A percentile compares a stretch with the other conserved stretches of the same genome.
Conservation (phyloP, 192 early-diverging fungal species). For the Lobulomyces angularis region DNA sequence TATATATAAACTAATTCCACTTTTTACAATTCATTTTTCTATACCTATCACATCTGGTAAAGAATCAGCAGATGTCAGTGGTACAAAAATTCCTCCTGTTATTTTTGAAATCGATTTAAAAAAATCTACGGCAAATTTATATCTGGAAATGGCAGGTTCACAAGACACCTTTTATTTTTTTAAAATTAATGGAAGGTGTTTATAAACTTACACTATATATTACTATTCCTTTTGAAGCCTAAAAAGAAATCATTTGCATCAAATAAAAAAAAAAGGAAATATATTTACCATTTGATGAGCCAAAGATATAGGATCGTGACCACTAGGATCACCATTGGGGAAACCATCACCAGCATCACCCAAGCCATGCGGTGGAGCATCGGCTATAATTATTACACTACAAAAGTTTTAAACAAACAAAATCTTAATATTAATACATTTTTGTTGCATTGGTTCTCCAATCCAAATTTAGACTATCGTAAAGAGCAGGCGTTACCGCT, state of each 20-base stretch:
- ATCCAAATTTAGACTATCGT: neutral
- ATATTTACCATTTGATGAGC: neutral
- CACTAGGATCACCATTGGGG: slow-evolving; percentile 10
- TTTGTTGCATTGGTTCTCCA: slow-evolving; percentile 8
- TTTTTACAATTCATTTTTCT: too few species aligned
- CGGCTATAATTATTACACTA: slow-evolving; percentile 9
- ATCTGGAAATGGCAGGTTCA: slow-evolving; percentile 4
- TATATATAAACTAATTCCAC: too few species aligned
- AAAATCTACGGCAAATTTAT: slow-evolving; percentile 8
- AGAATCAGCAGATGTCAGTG: slow-evolving; percentile 5
- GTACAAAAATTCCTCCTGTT: slow-evolving; percentile 8
- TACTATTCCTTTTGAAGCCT: too few species aligned
- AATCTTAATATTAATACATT: too few species aligned
- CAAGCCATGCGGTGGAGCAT: slow-evolving; percentile 12
- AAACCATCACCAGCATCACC: slow-evolving; percentile 6
- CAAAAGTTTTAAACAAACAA: too few species aligned
- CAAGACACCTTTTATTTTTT: slow-evolving; percentile 10
- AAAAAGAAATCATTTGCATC: too few species aligned
- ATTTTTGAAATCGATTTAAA: slow-evolving; percentile 2
- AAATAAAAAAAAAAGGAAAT: too few species aligned
- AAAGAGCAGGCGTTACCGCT: slow-evolving; percentile 8
- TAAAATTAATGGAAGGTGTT: too few species aligned
- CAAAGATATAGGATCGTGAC: slow-evolving; percentile 1
- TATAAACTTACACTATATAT: too few species aligned
- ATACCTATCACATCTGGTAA: slow-evolving; percentile 12